Conservation (phyloP, 2,329 filamentous ascomycete species). For the Aspergillus aculeatinus region DNA sequence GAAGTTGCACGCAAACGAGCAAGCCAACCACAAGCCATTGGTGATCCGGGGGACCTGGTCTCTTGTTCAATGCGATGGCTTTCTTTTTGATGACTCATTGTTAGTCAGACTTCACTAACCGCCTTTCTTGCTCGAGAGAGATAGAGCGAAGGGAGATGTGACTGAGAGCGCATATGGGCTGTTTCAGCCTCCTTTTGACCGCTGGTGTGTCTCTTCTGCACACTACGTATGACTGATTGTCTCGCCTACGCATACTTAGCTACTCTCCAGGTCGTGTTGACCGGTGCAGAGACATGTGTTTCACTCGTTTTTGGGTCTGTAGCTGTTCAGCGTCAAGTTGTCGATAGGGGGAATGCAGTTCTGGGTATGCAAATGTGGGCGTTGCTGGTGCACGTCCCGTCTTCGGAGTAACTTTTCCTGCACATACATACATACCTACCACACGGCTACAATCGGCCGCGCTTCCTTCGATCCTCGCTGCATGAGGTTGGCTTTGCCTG, state of each 20-base stretch:
- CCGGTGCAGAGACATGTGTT: not conserved
- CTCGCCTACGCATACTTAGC: not conserved
- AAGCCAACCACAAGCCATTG: not conserved
- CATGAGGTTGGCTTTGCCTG: not conserved
- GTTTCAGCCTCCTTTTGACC: constrained; percentile 14
- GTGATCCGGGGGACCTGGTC: not conserved
- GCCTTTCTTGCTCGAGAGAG: not conserved
- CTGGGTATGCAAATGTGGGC: not conserved
- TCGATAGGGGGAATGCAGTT: no score
- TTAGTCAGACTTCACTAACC: not conserved
- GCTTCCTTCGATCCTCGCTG: not conserved
- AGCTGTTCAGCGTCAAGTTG: not conserved
- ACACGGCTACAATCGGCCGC: constrained; percentile 3
- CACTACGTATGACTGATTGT: no score
- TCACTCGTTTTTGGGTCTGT: not conserved
- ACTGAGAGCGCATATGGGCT: constrained; percentile 13
- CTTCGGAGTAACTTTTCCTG: not conserved
- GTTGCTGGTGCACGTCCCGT: not conserved
- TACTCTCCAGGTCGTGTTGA: no score
- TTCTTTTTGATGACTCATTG: not conserved
- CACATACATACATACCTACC: not conserved
- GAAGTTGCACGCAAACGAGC: not conserved
- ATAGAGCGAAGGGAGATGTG: constrained; percentile 6
- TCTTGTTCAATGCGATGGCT: not conserved
- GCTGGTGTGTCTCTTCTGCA: not conserved